A percentile compares a stretch with the other conserved stretches of the same genome.
phyloP scores from a whole-genome alignment of 78 protist genomes.

The Mastigamoeba balamuthi region DNA sequence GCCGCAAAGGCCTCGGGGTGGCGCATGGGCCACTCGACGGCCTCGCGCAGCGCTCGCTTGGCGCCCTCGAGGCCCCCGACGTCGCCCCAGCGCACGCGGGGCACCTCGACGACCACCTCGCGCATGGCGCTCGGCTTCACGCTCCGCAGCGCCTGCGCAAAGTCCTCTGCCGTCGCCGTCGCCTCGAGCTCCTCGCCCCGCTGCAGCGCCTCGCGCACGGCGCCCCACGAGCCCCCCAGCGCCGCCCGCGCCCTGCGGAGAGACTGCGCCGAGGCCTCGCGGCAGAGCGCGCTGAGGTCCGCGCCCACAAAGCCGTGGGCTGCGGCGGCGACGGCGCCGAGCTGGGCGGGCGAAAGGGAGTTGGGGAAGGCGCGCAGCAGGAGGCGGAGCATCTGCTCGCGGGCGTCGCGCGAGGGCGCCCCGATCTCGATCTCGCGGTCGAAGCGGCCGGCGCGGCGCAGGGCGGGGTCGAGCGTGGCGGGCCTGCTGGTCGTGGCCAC shows the following conservation, averaged over 20 bases:
- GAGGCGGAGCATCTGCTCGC: slow-evolving; percentile 31
- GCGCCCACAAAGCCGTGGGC: slow-evolving; percentile 89
- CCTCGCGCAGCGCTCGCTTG: slow-evolving; percentile 73
- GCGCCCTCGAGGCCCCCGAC: slow-evolving; percentile 90
- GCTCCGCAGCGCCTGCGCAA: neutral
- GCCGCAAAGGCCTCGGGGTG: slow-evolving; percentile 69
- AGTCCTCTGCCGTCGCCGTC: too few species aligned
- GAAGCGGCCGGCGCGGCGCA: slow-evolving; percentile 90
- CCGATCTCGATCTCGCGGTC: slow-evolving; percentile 86
- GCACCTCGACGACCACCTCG: slow-evolving; percentile 39
- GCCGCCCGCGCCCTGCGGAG: neutral
- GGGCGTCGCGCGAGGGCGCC: slow-evolving; percentile 41
- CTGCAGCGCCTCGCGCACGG: neutral
- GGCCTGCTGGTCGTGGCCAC: slow-evolving; percentile 94
- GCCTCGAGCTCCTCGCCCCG: neutral
- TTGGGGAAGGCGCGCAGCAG: slow-evolving; percentile 9
- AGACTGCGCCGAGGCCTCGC: slow-evolving; percentile 61
- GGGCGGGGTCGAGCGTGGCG: slow-evolving; percentile 55
- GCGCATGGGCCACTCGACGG: slow-evolving; percentile 87
- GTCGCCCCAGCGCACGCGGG: slow-evolving; percentile 82
- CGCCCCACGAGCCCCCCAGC: neutral
- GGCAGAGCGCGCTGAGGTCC: slow-evolving; percentile 65
- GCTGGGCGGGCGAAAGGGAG: neutral
- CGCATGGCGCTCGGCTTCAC: slow-evolving; percentile 49
- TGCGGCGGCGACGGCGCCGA: slow-evolving; percentile 23